Evolutionary conservation across 1,284 basidiomycete species (phyloP), one percentile per base, ranked within the genome.

Genomic region (Trichosporon coremiiforme): DNA sequence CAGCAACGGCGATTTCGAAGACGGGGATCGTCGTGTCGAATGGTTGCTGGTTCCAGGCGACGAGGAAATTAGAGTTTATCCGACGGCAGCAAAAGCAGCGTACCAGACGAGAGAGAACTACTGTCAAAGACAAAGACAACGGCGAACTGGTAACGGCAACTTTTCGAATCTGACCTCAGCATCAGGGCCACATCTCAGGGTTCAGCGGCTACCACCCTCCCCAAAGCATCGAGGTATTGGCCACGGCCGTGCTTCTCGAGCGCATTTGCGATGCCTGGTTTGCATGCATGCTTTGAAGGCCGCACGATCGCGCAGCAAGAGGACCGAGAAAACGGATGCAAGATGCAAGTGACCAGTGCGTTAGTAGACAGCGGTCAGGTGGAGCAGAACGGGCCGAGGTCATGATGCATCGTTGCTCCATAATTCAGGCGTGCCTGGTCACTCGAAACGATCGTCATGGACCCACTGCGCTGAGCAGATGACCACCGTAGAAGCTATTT

Each of bases 11-110:
- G 47, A 53, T 53, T 22, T 53, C 47, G 47, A 53, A 20, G 47
- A 53, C 2, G 36, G 47, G 20, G 47, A 53, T 22, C n/a, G 47
- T 53, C n/a, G 20, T 22, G 8, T 22, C 47, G n/a, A n/a, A n/a
- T n/a, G n/a, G 20, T 47, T 15, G n/a, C 20, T 53, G 47, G 47
- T 20, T 7, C n/a, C 47, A 5, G 20, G 9, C 20, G 47, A 53
- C 20, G 47, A 53, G n/a, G 20, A 53, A 22, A 53, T 22, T 53
- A 22, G 47, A 53, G 47, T 53, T 53, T 53, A 53, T 53, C 47
- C 47, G 47, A 53, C 47, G 47, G 47, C 47, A 53, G 15, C 47
- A 53, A 53, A 53, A 9, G 41, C 15, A 45, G 41, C 13, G 15
- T 45, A 2, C 41, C n/a, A 53, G 20, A 20, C 4, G 47, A 20